Conservation (phyloP, 495 filamentous ascomycete species). For the Hypoxylon trugodes region DNA sequence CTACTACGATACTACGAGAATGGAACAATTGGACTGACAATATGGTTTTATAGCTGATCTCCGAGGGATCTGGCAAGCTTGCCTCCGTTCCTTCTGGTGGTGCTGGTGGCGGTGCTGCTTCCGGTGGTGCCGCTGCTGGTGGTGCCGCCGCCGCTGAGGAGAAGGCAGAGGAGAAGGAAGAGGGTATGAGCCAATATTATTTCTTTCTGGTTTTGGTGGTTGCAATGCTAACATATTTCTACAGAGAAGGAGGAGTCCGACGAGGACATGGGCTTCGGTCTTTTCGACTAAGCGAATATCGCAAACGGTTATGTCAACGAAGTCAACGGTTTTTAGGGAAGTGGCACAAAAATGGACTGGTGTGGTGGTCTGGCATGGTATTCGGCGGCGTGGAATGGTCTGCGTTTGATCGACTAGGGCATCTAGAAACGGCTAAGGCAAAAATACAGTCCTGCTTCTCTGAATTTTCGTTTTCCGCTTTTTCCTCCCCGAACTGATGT, state of each 20-base stretch:
- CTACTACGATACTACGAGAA: constrained; percentile 24
- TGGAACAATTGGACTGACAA: constrained; percentile 34
- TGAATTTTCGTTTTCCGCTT: neutral
- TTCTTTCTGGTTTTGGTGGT: neutral
- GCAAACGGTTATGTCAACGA: constrained; percentile 35
- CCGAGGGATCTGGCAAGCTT: constrained; percentile 90
- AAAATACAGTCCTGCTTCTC: constrained; percentile 46
- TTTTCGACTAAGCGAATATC: constrained; percentile 84
- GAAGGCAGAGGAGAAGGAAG: constrained; percentile 77
- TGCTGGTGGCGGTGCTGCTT: constrained; percentile 71
- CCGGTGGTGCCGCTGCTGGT: constrained; percentile 69
- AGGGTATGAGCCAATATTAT: constrained; percentile 60
- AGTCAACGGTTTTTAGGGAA: constrained; percentile 37
- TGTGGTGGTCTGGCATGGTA: constrained; percentile 40
- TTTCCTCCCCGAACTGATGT: neutral
- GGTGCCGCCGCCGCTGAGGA: constrained; percentile 73
- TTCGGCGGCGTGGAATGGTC: constrained; percentile 41
- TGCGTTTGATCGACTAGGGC: constrained; percentile 38
- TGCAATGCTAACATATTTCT: constrained; percentile 43
- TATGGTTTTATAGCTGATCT: constrained; percentile 76
- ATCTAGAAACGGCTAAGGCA: constrained; percentile 36
- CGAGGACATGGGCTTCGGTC: constrained; percentile 99
- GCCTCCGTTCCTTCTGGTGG: constrained; percentile 97
- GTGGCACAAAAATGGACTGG: constrained; percentile 41
- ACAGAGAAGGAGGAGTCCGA: constrained; percentile 86